Evolutionary conservation across 2,329 filamentous ascomycete genomes (phyloP), one percentile per base, ranked within the genome.

Genomic region (Sporothrix sp.): DNA sequence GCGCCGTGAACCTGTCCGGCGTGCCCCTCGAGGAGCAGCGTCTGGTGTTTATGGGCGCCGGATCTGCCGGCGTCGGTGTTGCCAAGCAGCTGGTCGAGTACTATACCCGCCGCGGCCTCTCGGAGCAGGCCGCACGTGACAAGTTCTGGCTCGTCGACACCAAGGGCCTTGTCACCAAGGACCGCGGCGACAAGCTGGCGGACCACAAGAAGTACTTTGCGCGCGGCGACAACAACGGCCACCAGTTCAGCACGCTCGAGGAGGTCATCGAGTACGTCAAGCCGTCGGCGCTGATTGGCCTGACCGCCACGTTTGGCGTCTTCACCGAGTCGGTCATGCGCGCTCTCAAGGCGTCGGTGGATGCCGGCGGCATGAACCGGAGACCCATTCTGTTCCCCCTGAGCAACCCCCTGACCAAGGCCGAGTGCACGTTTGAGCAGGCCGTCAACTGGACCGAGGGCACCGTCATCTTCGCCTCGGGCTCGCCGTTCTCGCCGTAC

Each of bases 111-210:
- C 87, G 90, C 60, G 93, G 93, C 36, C 75, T 97, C 62, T 85
- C 84, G 9, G 91, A 97, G 68, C 81, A 89, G 61, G 84, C 87
- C 57, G 93, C 93, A 51, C 82, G 83, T 61, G 81, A 84, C 63
- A 93, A 93, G 74, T 97, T 98, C 79, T 97, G 85, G 81, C 86
- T 98, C 43, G 90, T 97, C 54, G 93, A 97, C 72, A 95, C 89
- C 63, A 91, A 93, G 74, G 93, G 93, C 60, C 83, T 98, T 20
- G 91, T 98, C 48, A 95, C 93, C 57, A 76, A 78, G 55, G 91
- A 98, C 71, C 87, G 93, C 54, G 91, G 91, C 50, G 93, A 97
- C 73, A 87, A 84, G 66, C 82, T 98, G 36, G 89, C 91, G 33
- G 85, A 95, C 61, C 93, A 98, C 70, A 87, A 87, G 70, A 79